Evolutionary conservation across 2,329 filamentous ascomycete genomes (phyloP), one percentile per base, ranked within the genome.

Genomic region (Cytospora schulzeri): DNA sequence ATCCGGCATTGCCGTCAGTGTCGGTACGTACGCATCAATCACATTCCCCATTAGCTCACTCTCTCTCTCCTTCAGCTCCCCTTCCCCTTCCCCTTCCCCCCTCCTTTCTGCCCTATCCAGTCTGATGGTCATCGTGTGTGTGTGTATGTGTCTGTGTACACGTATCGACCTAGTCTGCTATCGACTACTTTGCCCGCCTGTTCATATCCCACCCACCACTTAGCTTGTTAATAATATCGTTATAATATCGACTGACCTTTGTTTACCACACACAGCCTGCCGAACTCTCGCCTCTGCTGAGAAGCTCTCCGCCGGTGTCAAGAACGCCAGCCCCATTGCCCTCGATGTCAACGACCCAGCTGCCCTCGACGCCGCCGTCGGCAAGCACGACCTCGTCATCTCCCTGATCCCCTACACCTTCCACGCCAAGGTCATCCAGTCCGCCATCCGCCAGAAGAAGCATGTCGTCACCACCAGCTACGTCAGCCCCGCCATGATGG

Each of bases 381-480:
- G 84, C 74, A 88, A 96, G 83, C 84, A 91, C 76, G 91, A 95
- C 75, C 80, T 96, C 14, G 88, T 90, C 75, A 90, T 93, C 76
- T 87, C 82, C 74, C 77, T 98, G 78, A 97, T 98, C 72, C 94
- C 94, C 58, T 98, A 97, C 81, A 96, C 88, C 66, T 92, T 88
- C 85, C 93, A 96, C 78, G 91, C 90, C 54, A 83, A 85, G 63
- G 93, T 97, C 73, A 96, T 97, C 86, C 94, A 96, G 85, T 88
- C 90, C 41, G 94, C 93, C 68, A 97, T 98, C 80, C 87, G 89
- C 73, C 86, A 89, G 73, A 97, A 97, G 91, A 97, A 94, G 85
- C 82, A 98, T 81, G 93, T 98, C 67, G 93, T 98, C 74, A 97
- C 94, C 65, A 97, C 94, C 33, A 92, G 88, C 69, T 98, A 98